Evolutionary conservation across 192 early-diverging fungal species (phyloP), one percentile per base, ranked within the genome.

Genomic region (Coemansia sp.): DNA sequence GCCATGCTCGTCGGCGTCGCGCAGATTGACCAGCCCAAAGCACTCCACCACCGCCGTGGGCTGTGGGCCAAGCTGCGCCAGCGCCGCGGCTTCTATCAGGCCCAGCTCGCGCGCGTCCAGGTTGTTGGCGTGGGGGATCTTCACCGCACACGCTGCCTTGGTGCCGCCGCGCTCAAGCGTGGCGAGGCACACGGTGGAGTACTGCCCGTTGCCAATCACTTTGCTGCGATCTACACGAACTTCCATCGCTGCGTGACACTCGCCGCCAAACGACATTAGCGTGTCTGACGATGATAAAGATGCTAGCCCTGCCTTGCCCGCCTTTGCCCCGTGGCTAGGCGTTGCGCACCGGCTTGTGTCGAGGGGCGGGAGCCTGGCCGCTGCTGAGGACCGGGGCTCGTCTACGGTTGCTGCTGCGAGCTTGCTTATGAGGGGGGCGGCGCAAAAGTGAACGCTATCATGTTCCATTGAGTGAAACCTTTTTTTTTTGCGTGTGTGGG

Each of bases 81-180:
- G 69, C 17, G 67, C 80, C 10, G 80, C 80, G 13, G 80, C 80
- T 59, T 83, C 80, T 36, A 83, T 67, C 66, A 77, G 53, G 5
- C 66, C 80, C 36, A 83, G 69, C 69, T 83, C 80, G 41, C 69
- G 75, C 36, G 80, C 80, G 34, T 83, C 80, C 57, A 77, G 75
- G 63, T 74, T 74, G 42, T 70, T 64, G 3, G 63, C 57, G 37
- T 83, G 80, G 6, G 80, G 75, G 33, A 83, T 77, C 66, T 83
- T 83, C 10, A 83, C 44, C 14, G 75, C 80, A 46, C 80, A 83
- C 36, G 62, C 27, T 34, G 6, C 33, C 16, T 35, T 6, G 6
- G 44, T 35, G 37, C 33, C 41, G 17, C 17, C 27, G 13, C 34
- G 59, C 44, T 56, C 54, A 34, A 81, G 67, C 42, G 61, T 68